These are phyloP conservation scores for Colletotrichum magnum DNA, from an alignment of 2,329 filamentous ascomycete species.

Conservation along the genomic window DNA sequence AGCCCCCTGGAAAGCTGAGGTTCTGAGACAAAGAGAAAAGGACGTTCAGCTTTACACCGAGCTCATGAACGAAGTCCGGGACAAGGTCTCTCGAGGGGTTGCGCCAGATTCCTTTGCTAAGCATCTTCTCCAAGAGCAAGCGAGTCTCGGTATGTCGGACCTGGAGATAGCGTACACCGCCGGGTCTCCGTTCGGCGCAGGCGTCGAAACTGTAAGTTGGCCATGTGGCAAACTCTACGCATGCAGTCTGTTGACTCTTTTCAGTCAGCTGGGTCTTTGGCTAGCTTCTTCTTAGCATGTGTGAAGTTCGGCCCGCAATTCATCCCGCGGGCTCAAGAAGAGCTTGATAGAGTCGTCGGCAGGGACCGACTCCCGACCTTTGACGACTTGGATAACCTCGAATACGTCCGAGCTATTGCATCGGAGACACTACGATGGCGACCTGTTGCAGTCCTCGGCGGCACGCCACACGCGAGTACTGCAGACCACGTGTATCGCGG, in stretches of 20 bases:
- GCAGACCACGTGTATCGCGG: slow-evolving; percentile 56
- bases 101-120: slow-evolving; percentile 59
- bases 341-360: slow-evolving; percentile 57
- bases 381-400: slow-evolving; percentile 51
- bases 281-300: slow-evolving; percentile 67
- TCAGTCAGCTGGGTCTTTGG: slow-evolving; percentile 63
- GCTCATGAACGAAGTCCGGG: slow-evolving; percentile 57
- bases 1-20: slow-evolving; percentile 57
- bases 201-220: slow-evolving; percentile 55
- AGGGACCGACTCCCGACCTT: slow-evolving; percentile 53
- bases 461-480: slow-evolving; percentile 63
- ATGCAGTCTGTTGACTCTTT: not conserved
- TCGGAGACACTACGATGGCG: slow-evolving; percentile 58
- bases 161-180: slow-evolving; percentile 60
- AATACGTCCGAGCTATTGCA: slow-evolving; percentile 54
- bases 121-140: slow-evolving; percentile 57
- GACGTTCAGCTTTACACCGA: slow-evolving; percentile 54
- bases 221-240: slow-evolving; percentile 45
- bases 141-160: slow-evolving; percentile 56
- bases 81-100: slow-evolving; percentile 48
- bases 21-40: slow-evolving; percentile 50
- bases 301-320: slow-evolving; percentile 64
- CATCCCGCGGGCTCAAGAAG: slow-evolving; percentile 57
- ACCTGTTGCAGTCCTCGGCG: slow-evolving; percentile 55
- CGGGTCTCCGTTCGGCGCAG: slow-evolving; percentile 61